Base-by-base conservation (phyloP, 2,329 filamentous ascomycete genomes). In the Trichoderma aggressivum region DNA sequence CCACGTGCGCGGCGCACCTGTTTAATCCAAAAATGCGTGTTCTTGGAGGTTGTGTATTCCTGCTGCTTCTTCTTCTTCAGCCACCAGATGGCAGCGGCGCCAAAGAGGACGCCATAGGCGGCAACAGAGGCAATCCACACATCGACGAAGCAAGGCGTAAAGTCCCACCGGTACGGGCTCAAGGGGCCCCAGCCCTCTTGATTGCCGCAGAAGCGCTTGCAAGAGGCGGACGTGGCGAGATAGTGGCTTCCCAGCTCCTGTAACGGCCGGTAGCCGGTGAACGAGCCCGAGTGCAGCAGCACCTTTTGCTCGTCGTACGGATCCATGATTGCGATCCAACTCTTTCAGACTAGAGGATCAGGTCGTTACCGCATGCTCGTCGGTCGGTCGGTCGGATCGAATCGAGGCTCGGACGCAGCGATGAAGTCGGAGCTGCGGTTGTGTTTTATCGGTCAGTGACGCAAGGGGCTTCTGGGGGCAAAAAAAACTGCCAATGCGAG, bases 131-230 rank as follows among this genome's bases (percentile, higher is more conserved):
- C 89, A 72, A 98, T 89, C 89, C 93, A 94, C 26, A 97, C 89
- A 80, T 99, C 97, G 77, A 98, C 90, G 79, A 99, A 99, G 84
- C 96, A 99, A 53, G 96, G 95, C 18, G 96, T 98, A 78, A 99
- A 94, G 83, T 99, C 96, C 82, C 94, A 98, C 80, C 95, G 88
- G 75, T 90, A 86, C 43, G 91, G 90, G 82, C 94, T 98, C 79
- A 99, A 80, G 26, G 96, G 96, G 1, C 97, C 97, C 96, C 96
- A 99, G 77, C 96, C 97, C 82, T 98, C 95, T 69, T 86, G 85
- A 82, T 97, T 96, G 80, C 92, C 89, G 83, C 95, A 98, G 71
- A 93, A 90, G 80, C 97, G 92, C 74, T 83, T 83, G 77, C 84
- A 84, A 34, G 80, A 73, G 70, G 80, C 76, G 34, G 82, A 81